phyloP scores from a whole-genome alignment of 495 filamentous ascomycete genomes.

The Zalerion maritima region DNA sequence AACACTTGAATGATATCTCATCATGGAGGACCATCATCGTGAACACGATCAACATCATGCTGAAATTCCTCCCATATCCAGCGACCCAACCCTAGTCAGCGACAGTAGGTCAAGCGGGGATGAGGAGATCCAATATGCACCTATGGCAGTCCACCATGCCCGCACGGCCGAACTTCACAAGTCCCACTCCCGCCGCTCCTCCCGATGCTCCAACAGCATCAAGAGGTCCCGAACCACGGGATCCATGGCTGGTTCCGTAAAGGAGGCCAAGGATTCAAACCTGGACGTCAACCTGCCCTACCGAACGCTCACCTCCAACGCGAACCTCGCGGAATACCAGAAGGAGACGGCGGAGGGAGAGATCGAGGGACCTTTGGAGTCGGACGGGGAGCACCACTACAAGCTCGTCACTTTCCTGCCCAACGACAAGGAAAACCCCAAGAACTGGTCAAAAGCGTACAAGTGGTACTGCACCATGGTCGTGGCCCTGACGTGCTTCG shows the following conservation, averaged over 20 bases:
- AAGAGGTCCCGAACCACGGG: too few relatives aligned
- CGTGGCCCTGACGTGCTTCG: slow-evolving; percentile 48
- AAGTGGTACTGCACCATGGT: slow-evolving; percentile 60
- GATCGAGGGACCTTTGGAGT: slow-evolving; percentile 42
- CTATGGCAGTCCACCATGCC: too few relatives aligned
- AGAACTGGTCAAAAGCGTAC: slow-evolving; percentile 49
- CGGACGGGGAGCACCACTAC: slow-evolving; percentile 40
- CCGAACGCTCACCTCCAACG: slow-evolving; percentile 42
- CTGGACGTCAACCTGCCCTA: slow-evolving; percentile 43
- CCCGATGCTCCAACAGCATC: too few relatives aligned
- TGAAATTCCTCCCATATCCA: too few relatives aligned
- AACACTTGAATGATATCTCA: too few relatives aligned
- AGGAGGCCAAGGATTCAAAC: slow-evolving; percentile 11
- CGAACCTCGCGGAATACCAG: slow-evolving; percentile 50
- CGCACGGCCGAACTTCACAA: too few relatives aligned
- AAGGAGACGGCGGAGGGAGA: slow-evolving; percentile 42
- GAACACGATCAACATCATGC: too few relatives aligned
- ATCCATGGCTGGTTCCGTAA: slow-evolving; percentile 9
- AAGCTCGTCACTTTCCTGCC: slow-evolving; percentile 60
- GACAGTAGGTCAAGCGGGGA: too few relatives aligned
- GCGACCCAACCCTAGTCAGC: too few relatives aligned
- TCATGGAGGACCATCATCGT: too few relatives aligned
- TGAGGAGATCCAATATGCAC: too few relatives aligned
- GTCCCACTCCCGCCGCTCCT: too few relatives aligned
- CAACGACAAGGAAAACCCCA: slow-evolving; percentile 51